These are phyloP conservation scores for Barbarea vulgaris DNA, from an alignment of 345 rosid genomes.

Conservation along the genomic window DNA sequence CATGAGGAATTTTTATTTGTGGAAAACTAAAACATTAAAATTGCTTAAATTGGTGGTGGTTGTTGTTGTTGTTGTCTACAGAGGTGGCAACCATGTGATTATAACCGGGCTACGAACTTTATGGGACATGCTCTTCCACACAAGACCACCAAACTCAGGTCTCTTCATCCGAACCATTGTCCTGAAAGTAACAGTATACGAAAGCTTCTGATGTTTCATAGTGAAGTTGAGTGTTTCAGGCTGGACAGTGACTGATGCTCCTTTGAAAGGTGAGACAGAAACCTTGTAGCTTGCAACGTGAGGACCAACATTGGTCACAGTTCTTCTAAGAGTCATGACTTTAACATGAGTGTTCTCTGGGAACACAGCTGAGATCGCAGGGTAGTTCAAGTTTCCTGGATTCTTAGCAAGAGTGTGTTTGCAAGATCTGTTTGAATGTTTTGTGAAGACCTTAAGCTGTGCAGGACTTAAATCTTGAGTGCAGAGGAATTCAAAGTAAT, in stretches of 20 bases:
- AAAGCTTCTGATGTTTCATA: slow-evolving; percentile 60
- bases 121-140: slow-evolving; percentile 81
- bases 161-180: slow-evolving; percentile 48
- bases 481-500: slow-evolving; percentile 88
- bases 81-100: slow-evolving; percentile 63
- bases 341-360: slow-evolving; percentile 51
- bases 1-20: slow-evolving; percentile 29
- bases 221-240: slow-evolving; percentile 69
- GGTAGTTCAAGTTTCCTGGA: slow-evolving; percentile 86
- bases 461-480: slow-evolving; percentile 58
- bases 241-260: slow-evolving; percentile 55
- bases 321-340: slow-evolving; percentile 53
- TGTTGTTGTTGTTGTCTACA: slow-evolving; percentile 33
- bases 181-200: slow-evolving; percentile 68
- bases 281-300: slow-evolving; percentile 62
- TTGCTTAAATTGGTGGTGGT: slow-evolving; percentile 29
- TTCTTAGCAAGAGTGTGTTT: slow-evolving; percentile 41
- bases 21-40: slow-evolving; percentile 38
- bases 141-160: slow-evolving; percentile 81
- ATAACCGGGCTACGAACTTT: slow-evolving; percentile 82
- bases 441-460: slow-evolving; percentile 70
- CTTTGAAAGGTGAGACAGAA: slow-evolving; percentile 66
- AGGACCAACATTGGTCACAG: slow-evolving; percentile 83
- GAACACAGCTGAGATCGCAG: slow-evolving; percentile 79
- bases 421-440: slow-evolving; percentile 70